phyloP scores from a whole-genome alignment of 1,139 yeast species.

The Yamadazyma conglobata region DNA sequence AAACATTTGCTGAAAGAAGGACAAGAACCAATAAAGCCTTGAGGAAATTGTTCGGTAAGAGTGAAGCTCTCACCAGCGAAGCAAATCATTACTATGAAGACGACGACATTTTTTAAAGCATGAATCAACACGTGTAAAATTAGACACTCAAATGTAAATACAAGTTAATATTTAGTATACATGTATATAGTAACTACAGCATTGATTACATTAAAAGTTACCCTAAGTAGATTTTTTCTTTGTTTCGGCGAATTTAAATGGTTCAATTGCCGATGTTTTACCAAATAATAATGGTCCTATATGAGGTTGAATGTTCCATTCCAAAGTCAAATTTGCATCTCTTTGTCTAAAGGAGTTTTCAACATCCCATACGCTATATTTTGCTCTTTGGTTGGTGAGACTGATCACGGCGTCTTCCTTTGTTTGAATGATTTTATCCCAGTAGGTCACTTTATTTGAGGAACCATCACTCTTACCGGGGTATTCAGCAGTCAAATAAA shows the following conservation, averaged over 20 bases:
- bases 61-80: too few species aligned
- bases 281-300: constrained; percentile 81
- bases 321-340: constrained; percentile 66
- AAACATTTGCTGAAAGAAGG: constrained; percentile 19
- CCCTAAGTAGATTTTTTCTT: constrained; percentile 13
- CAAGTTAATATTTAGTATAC: constrained; percentile 2
- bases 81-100: neutral
- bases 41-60: constrained; percentile 5
- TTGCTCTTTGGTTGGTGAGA: constrained; percentile 55
- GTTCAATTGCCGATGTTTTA: constrained; percentile 33
- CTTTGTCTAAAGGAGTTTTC: constrained; percentile 64
- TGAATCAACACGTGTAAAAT: too few species aligned
- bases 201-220: neutral
- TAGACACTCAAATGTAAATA: too few species aligned
- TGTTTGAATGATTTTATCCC: constrained; percentile 78
- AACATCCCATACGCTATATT: constrained; percentile 88
- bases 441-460: constrained; percentile 70
- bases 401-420: constrained; percentile 57
- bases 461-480: constrained; percentile 54
- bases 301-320: constrained; percentile 92
- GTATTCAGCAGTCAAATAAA: constrained; percentile 85
- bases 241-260: constrained; percentile 28
- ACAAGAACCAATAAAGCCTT: constrained; percentile 18
- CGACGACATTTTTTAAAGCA: neutral
- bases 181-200: constrained; percentile 2